phyloP scores from a whole-genome alignment of 495 filamentous ascomycete species.

The Beverwykella pulmonaria region DNA sequence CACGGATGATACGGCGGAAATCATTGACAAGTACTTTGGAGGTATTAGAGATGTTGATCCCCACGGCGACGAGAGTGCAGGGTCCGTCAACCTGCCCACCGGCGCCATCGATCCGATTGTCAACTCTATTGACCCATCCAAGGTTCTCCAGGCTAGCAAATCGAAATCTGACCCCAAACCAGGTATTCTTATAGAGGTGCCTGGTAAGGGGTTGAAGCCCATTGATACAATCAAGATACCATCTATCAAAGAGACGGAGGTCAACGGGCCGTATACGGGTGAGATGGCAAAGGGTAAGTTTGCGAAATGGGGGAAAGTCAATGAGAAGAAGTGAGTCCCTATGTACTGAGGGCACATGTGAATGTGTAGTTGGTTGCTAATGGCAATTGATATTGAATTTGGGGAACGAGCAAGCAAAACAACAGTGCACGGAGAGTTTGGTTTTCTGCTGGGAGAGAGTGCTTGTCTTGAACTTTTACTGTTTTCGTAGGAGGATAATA shows the following conservation, averaged over 20 bases:
- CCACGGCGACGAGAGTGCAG: conserved; percentile 14
- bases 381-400: too few species aligned
- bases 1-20: not conserved
- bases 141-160: too few species aligned
- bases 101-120: too few species aligned
- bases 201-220: not conserved
- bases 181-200: not conserved
- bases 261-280: not conserved
- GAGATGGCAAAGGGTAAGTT: not conserved
- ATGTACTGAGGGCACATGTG: too few species aligned
- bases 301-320: not conserved
- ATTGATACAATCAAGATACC: not conserved
- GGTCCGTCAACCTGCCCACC: too few species aligned
- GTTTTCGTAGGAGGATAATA: too few species aligned
- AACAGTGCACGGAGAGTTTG: too few species aligned
- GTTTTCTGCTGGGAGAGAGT: too few species aligned
- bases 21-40: not conserved
- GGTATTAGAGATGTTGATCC: not conserved
- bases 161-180: too few species aligned
- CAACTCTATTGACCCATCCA: not conserved
- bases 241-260: not conserved
- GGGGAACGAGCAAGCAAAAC: too few species aligned
- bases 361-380: too few species aligned
- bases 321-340: not conserved
- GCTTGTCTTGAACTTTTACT: too few species aligned